Percentiles rank a stretch among this genome's conserved stretches.
phyloP scores from a whole-genome alignment of 179 eudicot genomes.

The Heliamphora ciliata region DNA sequence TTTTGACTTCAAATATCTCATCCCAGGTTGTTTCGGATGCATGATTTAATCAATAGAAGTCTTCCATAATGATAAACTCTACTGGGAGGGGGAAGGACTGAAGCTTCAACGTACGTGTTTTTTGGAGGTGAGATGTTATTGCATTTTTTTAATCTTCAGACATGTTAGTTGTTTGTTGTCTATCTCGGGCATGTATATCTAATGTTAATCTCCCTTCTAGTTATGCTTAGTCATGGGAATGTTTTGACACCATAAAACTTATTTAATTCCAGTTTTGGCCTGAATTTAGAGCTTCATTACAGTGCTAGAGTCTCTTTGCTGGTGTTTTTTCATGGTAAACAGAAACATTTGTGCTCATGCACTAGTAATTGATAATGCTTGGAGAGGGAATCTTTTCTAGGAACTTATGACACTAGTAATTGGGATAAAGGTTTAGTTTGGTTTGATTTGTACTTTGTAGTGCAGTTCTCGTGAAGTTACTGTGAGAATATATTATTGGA shows the following conservation, averaged over 20 bases:
- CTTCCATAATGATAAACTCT: neutral
- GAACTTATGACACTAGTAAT: neutral
- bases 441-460: no score
- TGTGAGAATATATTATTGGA: no score
- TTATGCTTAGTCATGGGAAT: neutral
- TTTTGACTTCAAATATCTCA: conserved; percentile 61
- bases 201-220: neutral
- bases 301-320: neutral
- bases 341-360: neutral
- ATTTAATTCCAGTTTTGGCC: neutral
- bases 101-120: neutral
- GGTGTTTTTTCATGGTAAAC: neutral
- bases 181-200: neutral
- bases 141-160: neutral
- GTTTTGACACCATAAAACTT: neutral
- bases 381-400: neutral
- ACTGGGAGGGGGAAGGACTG: neutral
- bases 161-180: neutral
- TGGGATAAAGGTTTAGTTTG: no score
- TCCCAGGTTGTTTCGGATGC: conserved; percentile 46
- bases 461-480: no score
- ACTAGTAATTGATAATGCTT: neutral
- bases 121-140: conserved; percentile 14
- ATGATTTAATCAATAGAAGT: neutral
- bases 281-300: neutral